Base-by-base conservation (phyloP, 2,329 filamentous ascomycete species). In the Aspergillus phoenicis region DNA sequence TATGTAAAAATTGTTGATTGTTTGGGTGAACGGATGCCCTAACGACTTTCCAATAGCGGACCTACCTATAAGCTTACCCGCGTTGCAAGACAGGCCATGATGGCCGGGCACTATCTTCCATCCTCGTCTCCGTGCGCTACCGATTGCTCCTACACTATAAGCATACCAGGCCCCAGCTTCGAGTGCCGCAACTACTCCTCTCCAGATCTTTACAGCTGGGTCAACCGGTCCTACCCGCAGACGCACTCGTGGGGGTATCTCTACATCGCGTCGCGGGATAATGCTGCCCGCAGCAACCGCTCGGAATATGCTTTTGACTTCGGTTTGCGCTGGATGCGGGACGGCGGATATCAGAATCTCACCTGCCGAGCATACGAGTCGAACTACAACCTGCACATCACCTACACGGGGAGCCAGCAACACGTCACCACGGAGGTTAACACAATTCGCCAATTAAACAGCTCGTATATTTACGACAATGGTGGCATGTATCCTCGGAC, bases 341-440 rank as follows among this genome's bases (percentile, higher is more conserved):
- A 28, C 52, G 26, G 10, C 2, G 24, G 7, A 20, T 55, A 55
- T 15, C 24, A 55, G n/a, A 55, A 45, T 11, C 28, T 55, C 8
- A 30, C 36, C 38, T 55, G 52, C 20, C 52, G 24, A 11, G 52
- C 52, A n/a, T 30, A 47, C 39, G 52, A 55, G 26, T n/a, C 52
- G 15, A 33, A 8, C 52, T 55, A 55, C 39, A 55, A 39, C 2
- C 5, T 55, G 7, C 38, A 45, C 52, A 26, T 55, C 3, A 22
- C 39, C n/a, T 55, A 55, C 39, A 45, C 38, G 5, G 52, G 39
- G 6, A 24, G 26, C 24, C 15, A 17, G 24, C 52, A 30, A 24
- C 5, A 5, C 10, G 20, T 38, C 5, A 11, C 24, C 2, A 30
- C 26, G 1, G 24, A 10, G 5, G 28, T 33, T 2, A 8, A 20